These are phyloP conservation scores for Melanogaster broomeanus DNA, from an alignment of 768 basidiomycete species.

Conservation along the genomic window DNA sequence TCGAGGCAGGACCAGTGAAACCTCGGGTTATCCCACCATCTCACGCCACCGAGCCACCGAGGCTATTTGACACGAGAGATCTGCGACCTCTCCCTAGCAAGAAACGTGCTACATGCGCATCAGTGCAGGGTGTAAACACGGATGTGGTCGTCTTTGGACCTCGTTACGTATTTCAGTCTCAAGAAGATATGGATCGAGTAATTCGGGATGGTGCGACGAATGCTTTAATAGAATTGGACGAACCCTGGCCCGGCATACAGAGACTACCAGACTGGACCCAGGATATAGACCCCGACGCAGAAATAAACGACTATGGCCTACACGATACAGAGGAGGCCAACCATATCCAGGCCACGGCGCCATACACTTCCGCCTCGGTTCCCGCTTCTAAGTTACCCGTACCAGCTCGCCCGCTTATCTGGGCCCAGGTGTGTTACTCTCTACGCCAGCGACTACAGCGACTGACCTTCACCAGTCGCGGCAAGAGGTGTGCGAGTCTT, in stretches of 20 bases:
- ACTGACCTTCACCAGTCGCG: conserved; percentile 53
- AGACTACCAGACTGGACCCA: conserved; percentile 29
- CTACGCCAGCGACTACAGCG: background rate
- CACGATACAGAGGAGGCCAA: conserved; percentile 9
- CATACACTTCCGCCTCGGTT: background rate
- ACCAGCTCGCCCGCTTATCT: conserved; percentile 38
- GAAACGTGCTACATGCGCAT: background rate
- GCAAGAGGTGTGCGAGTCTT: conserved; percentile 82
- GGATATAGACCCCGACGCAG: conserved; percentile 20
- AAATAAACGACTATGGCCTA: conserved; percentile 4
- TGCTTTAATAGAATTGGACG: conserved; percentile 12
- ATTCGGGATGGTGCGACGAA: conserved; percentile 19
- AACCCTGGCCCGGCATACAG: conserved; percentile 1
- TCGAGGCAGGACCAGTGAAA: conserved; percentile 9
- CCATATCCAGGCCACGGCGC: conserved; percentile 15
- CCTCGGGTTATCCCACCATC: background rate
- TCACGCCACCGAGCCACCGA: conserved; percentile 10
- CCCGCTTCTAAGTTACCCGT: conserved; percentile 24
- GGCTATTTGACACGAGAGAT: conserved; percentile 13
- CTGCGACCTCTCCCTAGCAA: conserved; percentile 26
- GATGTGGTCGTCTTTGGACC: background rate
- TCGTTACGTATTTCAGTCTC: conserved; percentile 3
- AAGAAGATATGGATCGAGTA: conserved; percentile 17
- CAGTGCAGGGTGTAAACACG: background rate
- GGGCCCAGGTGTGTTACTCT: conserved; percentile 42